A percentile compares a stretch with the other conserved stretches of the same genome.
These are phyloP conservation scores for Diplocarpon rosae DNA, from an alignment of 2,329 filamentous ascomycete genomes.

Conservation along the genomic window DNA sequence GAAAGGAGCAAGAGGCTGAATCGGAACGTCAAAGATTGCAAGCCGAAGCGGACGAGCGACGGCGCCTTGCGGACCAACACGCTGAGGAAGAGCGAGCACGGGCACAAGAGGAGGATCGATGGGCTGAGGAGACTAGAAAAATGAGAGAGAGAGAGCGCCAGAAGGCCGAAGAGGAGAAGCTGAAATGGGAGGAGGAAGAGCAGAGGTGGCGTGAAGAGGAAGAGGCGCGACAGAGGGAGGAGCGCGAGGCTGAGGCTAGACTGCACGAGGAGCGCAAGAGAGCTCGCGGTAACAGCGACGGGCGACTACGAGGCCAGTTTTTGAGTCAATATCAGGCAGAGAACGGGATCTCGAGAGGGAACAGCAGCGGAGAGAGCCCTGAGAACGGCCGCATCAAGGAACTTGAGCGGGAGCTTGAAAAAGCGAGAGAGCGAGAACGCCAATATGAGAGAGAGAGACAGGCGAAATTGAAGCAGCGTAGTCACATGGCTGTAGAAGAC, in stretches of 20 bases:
- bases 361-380: constrained; percentile 30
- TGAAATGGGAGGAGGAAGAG: constrained; percentile 69
- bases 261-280: constrained; percentile 55
- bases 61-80: constrained; percentile 35
- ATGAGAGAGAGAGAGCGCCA: constrained; percentile 46
- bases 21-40: constrained; percentile 47
- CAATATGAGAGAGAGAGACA: constrained; percentile 52
- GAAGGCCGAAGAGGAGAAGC: constrained; percentile 55
- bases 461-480: constrained; percentile 29
- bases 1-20: constrained; percentile 45
- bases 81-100: constrained; percentile 52
- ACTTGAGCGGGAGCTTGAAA: constrained; percentile 62
- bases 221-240: constrained; percentile 58
- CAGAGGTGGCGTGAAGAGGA: constrained; percentile 68
- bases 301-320: constrained; percentile 68
- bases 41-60: constrained; percentile 41
- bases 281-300: constrained; percentile 49
- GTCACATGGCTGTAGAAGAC: constrained; percentile 20
- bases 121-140: constrained; percentile 54
- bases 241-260: constrained; percentile 58
- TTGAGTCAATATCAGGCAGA: constrained; percentile 78
- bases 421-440: constrained; percentile 55
- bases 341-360: constrained; percentile 35
- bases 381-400: constrained; percentile 65
- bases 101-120: constrained; percentile 52